Evolutionary conservation across 768 basidiomycete species (phyloP), one percentile per base, ranked within the genome.

Genomic region (Suillus decipiens): DNA sequence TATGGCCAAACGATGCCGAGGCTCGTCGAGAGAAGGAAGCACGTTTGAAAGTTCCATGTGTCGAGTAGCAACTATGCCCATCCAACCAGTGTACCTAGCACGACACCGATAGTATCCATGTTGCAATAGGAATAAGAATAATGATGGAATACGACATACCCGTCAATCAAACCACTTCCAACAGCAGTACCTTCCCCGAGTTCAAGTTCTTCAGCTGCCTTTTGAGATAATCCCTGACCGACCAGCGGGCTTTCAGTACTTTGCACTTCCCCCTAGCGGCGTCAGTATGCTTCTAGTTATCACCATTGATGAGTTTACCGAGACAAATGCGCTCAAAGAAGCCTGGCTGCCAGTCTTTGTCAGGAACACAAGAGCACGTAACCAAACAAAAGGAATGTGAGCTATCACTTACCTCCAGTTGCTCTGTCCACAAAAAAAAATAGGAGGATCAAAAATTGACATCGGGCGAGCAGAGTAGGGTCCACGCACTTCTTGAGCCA

Each of bases 351-450:
- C 97, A 99, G 11, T 96, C 97, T 71, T 81, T 83, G 24, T 81
- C 82, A 1, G 96, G 95, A 36, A 97, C 87, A 75, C 88, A 98
- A 9, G 92, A 93, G 76, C 92, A 98, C 78, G 94, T 93, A 54
- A 98, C 80, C 1, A 96, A 99, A 76, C 97, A 99, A 73, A 85
- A 88, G 1, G 95, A 97, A 37, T 96, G 88, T 47, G 79, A 79
- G 68, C 87, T 85, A 61, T 77, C 75, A n/a, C n/a, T n/a, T n/a
- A n/a, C n/a, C n/a, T 11, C 79, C 80, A 1, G 97, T 99, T 10
- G 94, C 93, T 56, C 87, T 89, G 80, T 96, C n/a, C n/a, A n/a
- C n/a, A n/a, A 99, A 99, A 83, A 79, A 88, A 96, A 77, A 97
- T 95, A n/a, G 95, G 95, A 19, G 97, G 85, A 71, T 96, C 95